Percentiles rank a stretch among this genome's conserved stretches.
Conservation (phyloP, 495 filamentous ascomycete species). For the Xylaria sp. region DNA sequence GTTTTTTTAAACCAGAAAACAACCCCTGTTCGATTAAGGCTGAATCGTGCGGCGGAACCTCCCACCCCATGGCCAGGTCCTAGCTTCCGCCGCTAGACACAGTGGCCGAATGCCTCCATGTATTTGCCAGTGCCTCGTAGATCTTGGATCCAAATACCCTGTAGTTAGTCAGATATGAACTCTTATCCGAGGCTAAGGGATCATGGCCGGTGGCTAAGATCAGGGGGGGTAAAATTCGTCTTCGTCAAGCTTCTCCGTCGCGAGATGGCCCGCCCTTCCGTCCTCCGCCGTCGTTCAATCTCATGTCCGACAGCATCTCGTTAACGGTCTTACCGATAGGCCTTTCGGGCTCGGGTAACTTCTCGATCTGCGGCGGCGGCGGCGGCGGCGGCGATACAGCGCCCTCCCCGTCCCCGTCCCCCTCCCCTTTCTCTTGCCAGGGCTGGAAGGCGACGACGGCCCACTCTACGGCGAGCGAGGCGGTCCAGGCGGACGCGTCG, state of each 20-base stretch:
- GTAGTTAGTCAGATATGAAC: no score
- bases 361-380: conserved; percentile 29
- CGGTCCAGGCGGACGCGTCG: conserved; percentile 26
- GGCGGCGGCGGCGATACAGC: no score
- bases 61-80: neutral
- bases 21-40: neutral
- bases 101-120: neutral
- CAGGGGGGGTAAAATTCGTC: neutral
- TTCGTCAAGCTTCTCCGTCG: neutral
- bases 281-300: neutral
- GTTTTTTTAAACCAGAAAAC: neutral
- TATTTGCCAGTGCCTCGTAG: neutral
- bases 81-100: neutral
- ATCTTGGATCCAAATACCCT: neutral
- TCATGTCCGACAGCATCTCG: conserved; percentile 23
- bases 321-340: conserved; percentile 4
- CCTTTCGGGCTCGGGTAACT: neutral
- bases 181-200: neutral
- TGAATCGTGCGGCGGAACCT: neutral
- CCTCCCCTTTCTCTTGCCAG: conserved; percentile 20
- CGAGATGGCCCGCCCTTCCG: neutral
- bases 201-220: neutral
- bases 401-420: no score
- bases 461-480: conserved; percentile 32
- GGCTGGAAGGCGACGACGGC: conserved; percentile 37